Evolutionary conservation across 106 monocot genomes (phyloP).

Genomic region (Phalaenopsis equestris): DNA sequence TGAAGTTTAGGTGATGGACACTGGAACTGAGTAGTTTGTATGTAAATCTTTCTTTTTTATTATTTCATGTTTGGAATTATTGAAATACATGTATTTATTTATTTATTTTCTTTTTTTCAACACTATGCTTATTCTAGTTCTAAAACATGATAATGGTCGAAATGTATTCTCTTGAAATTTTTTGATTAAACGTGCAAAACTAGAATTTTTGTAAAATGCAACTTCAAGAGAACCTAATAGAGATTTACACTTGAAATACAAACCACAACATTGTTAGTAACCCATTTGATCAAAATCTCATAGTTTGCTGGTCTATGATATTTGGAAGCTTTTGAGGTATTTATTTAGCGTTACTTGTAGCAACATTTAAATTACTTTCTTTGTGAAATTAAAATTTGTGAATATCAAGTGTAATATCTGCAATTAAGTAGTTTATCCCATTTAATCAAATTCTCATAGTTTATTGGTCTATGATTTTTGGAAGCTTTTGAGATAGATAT

Average conservation of each 20-base stretch:
- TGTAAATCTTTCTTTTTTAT: background rate
- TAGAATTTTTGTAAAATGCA: background rate
- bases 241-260: background rate
- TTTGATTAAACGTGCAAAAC: constrained; percentile 3
- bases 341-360: background rate
- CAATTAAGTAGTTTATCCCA: background rate
- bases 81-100: background rate
- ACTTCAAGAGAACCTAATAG: background rate
- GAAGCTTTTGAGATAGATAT: background rate
- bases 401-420: background rate
- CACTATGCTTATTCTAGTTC: background rate
- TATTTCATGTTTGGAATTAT: background rate
- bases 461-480: background rate
- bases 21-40: too few relatives aligned
- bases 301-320: background rate
- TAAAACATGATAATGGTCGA: background rate
- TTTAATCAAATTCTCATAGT: background rate
- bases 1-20: too few relatives aligned
- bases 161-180: background rate
- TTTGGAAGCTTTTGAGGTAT: background rate
- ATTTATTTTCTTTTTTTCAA: background rate
- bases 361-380: background rate
- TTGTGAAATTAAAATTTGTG: background rate
- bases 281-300: background rate
- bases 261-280: background rate